Conservation (phyloP, 306 rosid genomes). For the Vigna hirtella region DNA sequence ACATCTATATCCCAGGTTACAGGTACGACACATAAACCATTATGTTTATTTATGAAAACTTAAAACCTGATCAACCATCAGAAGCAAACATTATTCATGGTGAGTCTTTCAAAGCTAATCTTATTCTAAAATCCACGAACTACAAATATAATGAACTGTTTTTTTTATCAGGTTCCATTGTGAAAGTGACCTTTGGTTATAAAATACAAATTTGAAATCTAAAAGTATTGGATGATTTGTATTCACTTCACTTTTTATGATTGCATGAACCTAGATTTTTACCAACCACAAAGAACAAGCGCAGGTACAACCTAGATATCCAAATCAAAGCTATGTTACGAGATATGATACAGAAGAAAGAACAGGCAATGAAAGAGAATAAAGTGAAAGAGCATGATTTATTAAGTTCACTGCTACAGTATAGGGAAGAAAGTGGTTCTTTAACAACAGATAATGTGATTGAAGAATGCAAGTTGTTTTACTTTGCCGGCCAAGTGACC, state of each 20-base stretch:
- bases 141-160: too few species aligned
- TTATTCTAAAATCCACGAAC: too few species aligned
- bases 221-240: too few species aligned
- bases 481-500: constrained; percentile 12
- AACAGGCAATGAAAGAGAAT: background rate
- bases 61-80: too few species aligned
- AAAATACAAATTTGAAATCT: too few species aligned
- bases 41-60: background rate
- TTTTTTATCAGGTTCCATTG: too few species aligned
- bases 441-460: background rate
- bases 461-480: constrained; percentile 21
- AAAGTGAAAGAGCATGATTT: background rate
- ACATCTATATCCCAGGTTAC: constrained; percentile 8
- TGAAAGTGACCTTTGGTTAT: too few species aligned
- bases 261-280: background rate
- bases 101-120: too few species aligned
- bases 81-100: too few species aligned
- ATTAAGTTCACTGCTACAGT: background rate
- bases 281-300: constrained; percentile 1
- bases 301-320: background rate
- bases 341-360: background rate
- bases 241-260: background rate
- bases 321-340: background rate
- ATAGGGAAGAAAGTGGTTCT: background rate
- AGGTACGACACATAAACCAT: background rate